Evolutionary conservation across 2,329 filamentous ascomycete species (phyloP), one percentile per base, ranked within the genome.

Genomic region (Bipolaris zeicola): DNA sequence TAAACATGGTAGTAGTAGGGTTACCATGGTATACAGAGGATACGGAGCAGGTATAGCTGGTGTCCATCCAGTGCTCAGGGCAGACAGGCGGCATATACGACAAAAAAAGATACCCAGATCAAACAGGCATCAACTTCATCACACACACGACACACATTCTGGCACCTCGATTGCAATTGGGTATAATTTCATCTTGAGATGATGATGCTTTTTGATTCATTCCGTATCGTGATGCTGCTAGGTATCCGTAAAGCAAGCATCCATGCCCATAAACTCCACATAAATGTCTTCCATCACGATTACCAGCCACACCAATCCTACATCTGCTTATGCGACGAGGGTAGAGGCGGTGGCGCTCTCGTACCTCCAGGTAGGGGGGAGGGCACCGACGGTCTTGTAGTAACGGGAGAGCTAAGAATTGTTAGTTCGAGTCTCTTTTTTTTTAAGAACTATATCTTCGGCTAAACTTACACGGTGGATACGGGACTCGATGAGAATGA

Each of bases 401-500:
- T 98, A 98, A 75, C 95, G 90, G 79, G 92, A 95, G 73, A 99
- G 90, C 55, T 57, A n/a, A 3, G 26, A 16, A 14, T 5, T 2
- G 46, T 54, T 33, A 57, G 50, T 26, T 10, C 8, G 6, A 20
- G 39, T 13, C 26, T 10, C 8, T 28, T 6, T 26, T 26, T 2
- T 26, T 8, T 2, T 7, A 26, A 2, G 6, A 26, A 7, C 26
- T 7, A 26, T 2, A 24, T 44, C 16, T 8, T 24, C 11, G 10
- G n/a, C 8, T 28, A 1, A 43, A 50, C 55, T 42, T 57, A 57
- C 54, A 85, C 95, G 94, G 90, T 99, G 95, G 83, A 99, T 98
- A 84, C 96, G 92, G 80, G 95, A 98, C 88, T 99, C 95, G 84
- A 99, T 96, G 75, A 99, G 90, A 94, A 99, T 99, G 70, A 99